Percentiles rank a stretch among this genome's conserved stretches.
phyloP scores from a whole-genome alignment of 73 alveolate genomes.

The Paramecium octaurelia region DNA sequence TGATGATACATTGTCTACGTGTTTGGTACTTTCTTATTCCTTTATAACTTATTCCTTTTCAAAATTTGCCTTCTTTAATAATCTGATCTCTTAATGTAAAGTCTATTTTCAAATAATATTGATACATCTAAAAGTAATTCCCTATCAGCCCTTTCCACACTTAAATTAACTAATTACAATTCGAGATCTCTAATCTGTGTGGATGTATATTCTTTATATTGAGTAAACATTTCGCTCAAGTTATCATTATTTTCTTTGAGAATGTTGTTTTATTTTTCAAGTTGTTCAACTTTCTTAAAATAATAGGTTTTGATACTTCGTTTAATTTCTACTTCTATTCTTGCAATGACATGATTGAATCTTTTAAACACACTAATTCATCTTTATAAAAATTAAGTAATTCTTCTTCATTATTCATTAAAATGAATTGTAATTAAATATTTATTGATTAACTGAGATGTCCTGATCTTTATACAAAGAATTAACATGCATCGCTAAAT shows the following conservation, averaged over 20 bases:
- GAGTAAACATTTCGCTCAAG: constrained; percentile 30
- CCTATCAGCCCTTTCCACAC: constrained; percentile 42
- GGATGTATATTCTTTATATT: neutral
- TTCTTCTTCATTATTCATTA: constrained; percentile 4
- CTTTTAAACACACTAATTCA: constrained; percentile 21
- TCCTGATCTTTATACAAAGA: neutral
- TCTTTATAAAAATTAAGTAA: neutral
- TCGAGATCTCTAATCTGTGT: neutral
- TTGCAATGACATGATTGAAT: neutral
- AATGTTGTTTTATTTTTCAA: neutral
- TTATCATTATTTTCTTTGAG: constrained; percentile 23
- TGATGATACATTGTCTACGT: neutral
- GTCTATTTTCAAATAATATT: neutral
- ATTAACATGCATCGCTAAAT: neutral
- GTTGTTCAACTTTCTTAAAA: neutral
- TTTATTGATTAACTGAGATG: constrained; percentile 14
- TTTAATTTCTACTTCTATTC: neutral
- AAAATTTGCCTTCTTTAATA: neutral
- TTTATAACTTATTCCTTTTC: neutral
- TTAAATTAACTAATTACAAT: neutral
- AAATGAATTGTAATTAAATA: constrained; percentile 4
- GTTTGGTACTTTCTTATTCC: neutral
- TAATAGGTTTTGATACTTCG: neutral
- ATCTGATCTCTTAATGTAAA: neutral
- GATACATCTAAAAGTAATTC: constrained; percentile 22